Percentiles rank a stretch among this genome's conserved stretches.
These are phyloP conservation scores for Tricholoma sp. DNA, from an alignment of 768 basidiomycete genomes.

Conservation along the genomic window DNA sequence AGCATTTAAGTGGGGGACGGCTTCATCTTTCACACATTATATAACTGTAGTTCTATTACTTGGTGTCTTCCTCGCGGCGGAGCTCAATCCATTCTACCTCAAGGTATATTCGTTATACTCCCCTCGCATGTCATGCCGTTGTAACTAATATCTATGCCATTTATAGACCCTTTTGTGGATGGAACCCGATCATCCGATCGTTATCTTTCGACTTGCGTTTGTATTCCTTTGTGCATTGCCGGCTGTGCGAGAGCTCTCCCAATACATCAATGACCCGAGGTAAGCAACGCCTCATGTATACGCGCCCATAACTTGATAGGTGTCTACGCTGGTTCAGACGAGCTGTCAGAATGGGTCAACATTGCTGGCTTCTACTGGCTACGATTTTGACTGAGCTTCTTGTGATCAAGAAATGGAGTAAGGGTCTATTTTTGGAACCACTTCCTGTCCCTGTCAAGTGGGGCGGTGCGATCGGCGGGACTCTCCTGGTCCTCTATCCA, in stretches of 20 bases:
- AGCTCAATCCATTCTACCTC: slow-evolving; percentile 84
- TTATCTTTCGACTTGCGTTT: slow-evolving; percentile 65
- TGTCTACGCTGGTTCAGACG: slow-evolving; percentile 36
- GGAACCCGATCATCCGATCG: slow-evolving; percentile 85
- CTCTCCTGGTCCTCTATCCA: slow-evolving; percentile 67
- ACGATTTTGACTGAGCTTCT: slow-evolving; percentile 82
- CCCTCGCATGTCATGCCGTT: neutral
- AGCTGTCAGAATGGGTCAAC: slow-evolving; percentile 86
- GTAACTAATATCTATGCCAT: neutral
- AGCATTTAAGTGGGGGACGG: slow-evolving; percentile 84
- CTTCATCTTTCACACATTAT: slow-evolving; percentile 69
- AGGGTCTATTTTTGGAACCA: slow-evolving; percentile 62
- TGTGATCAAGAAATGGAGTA: slow-evolving; percentile 79
- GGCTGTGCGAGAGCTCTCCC: slow-evolving; percentile 78
- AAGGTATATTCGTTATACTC: slow-evolving; percentile 44
- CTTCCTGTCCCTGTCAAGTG: slow-evolving; percentile 58
- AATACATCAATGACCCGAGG: slow-evolving; percentile 81
- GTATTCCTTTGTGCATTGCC: slow-evolving; percentile 87
- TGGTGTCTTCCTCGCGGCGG: slow-evolving; percentile 76
- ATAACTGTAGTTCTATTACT: slow-evolving; percentile 70
- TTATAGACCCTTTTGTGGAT: slow-evolving; percentile 66
- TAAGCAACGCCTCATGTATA: slow-evolving; percentile 21
- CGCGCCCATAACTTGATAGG: neutral
- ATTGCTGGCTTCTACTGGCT: slow-evolving; percentile 81
- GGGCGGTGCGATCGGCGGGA: slow-evolving; percentile 59